Evolutionary conservation across 768 basidiomycete genomes (phyloP).

Genomic region (Favolaschia claudopus): DNA sequence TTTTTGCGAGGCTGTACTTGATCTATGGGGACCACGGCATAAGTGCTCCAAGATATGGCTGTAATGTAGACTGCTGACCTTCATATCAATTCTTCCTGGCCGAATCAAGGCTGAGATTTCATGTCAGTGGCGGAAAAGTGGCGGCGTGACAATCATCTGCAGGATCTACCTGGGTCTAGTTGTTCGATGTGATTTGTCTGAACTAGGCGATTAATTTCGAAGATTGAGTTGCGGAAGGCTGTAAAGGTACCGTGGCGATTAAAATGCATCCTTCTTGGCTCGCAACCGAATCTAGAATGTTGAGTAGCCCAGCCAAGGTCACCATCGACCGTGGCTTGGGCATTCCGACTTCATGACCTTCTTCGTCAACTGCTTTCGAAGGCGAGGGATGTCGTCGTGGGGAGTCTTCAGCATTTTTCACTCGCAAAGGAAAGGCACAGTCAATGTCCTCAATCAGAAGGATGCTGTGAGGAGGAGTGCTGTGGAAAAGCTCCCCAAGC

Average conservation of each 20-base stretch:
- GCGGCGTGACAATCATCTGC: background rate
- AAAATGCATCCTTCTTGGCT: constrained; percentile 11
- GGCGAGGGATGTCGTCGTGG: background rate
- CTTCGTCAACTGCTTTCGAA: background rate
- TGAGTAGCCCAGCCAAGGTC: constrained; percentile 8
- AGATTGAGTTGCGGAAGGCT: background rate
- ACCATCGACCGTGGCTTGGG: background rate
- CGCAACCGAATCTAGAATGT: constrained; percentile 12
- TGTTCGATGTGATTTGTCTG: constrained; percentile 18
- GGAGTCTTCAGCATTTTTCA: background rate
- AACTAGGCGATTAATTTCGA: background rate
- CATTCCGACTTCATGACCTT: background rate
- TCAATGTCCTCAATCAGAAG: constrained; percentile 17
- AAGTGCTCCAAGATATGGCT: background rate
- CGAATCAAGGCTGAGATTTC: constrained; percentile 7
- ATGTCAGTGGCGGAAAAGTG: background rate
- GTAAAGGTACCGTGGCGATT: constrained; percentile 2
- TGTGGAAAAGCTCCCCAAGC: constrained; percentile 12
- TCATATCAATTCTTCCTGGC: constrained; percentile 13
- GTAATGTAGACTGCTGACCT: background rate
- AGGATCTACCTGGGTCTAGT: constrained; percentile 16
- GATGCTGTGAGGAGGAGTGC: constrained; percentile 8
- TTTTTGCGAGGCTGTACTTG: constrained; percentile 4
- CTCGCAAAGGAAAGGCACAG: background rate
- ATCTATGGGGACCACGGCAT: constrained; percentile 2